These are phyloP conservation scores for Carex littledalei DNA, from an alignment of 176 grass and related monocot species.

Conservation along the genomic window DNA sequence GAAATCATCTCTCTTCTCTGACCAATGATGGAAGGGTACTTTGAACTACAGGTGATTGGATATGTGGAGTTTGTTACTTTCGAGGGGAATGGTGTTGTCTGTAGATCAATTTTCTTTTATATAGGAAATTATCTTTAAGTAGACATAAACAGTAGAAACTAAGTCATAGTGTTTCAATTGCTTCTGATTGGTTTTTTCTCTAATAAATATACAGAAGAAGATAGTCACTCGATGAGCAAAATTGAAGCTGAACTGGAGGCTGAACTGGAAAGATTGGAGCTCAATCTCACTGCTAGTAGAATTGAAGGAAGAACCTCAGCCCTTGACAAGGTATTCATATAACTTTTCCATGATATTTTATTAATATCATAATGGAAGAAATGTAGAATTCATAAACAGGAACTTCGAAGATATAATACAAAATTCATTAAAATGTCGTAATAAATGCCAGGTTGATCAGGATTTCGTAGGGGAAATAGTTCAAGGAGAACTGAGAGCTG, in stretches of 20 bases:
- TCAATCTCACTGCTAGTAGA: constrained; percentile 49
- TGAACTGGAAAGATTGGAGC: constrained; percentile 75
- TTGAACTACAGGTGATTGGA: not conserved
- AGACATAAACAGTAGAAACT: constrained; percentile 5
- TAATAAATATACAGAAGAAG: constrained; percentile 17
- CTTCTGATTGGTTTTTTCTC: constrained; percentile 27
- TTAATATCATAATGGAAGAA: not conserved
- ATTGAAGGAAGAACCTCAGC: constrained; percentile 43
- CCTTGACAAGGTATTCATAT: constrained; percentile 31
- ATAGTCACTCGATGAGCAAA: constrained; percentile 68
- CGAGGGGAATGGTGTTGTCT: not conserved
- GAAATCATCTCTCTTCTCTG: not conserved
- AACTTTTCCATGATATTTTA: not conserved
- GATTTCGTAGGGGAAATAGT: constrained; percentile 59
- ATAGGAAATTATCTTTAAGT: not conserved
- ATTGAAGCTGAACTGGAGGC: constrained; percentile 93
- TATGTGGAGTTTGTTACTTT: not conserved
- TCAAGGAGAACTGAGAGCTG: constrained; percentile 67
- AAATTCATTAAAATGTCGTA: constrained; percentile 12
- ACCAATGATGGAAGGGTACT: not conserved
- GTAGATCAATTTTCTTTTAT: not conserved
- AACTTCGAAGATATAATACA: not conserved
- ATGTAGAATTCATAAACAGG: not conserved
- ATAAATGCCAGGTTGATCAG: constrained; percentile 42
- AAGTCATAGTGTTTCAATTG: not conserved